Evolutionary conservation across 306 rosid genomes (phyloP).

Genomic region (Dalbergia oliveri): DNA sequence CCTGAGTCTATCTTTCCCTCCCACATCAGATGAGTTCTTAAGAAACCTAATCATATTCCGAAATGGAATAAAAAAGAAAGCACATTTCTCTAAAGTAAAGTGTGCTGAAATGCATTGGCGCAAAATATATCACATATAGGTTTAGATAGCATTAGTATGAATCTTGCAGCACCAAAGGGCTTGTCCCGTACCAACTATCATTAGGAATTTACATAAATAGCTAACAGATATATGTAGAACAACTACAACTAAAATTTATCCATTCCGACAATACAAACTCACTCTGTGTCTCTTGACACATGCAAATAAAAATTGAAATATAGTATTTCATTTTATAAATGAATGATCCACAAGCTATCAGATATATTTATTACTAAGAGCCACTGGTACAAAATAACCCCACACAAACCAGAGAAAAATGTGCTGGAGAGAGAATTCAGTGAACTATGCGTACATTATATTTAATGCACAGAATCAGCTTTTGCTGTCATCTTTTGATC

Average conservation of each 20-base stretch:
- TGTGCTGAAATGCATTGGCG: too few species aligned
- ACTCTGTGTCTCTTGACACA: neutral
- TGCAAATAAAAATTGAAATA: conserved; percentile 3
- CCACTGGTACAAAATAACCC: neutral
- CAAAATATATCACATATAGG: too few species aligned
- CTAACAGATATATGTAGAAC: neutral
- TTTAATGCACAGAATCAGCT: conserved; percentile 39
- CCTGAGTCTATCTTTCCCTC: neutral
- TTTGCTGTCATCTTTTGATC: conserved; percentile 64
- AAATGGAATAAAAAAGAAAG: neutral
- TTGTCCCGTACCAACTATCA: neutral
- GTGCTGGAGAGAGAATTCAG: conserved; percentile 21
- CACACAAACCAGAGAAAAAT: neutral
- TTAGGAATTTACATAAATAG: neutral
- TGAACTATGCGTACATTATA: neutral
- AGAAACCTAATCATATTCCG: neutral
- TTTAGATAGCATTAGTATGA: too few species aligned
- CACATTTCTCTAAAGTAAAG: too few species aligned
- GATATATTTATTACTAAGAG: neutral
- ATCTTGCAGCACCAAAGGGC: neutral
- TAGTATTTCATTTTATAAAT: conserved; percentile 25
- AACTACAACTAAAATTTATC: neutral
- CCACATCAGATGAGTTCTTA: neutral
- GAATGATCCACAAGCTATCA: neutral
- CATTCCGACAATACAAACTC: conserved; percentile 9